Base-by-base conservation (phyloP, 106 monocot genomes). In the Dioscorea zingiberensis region DNA sequence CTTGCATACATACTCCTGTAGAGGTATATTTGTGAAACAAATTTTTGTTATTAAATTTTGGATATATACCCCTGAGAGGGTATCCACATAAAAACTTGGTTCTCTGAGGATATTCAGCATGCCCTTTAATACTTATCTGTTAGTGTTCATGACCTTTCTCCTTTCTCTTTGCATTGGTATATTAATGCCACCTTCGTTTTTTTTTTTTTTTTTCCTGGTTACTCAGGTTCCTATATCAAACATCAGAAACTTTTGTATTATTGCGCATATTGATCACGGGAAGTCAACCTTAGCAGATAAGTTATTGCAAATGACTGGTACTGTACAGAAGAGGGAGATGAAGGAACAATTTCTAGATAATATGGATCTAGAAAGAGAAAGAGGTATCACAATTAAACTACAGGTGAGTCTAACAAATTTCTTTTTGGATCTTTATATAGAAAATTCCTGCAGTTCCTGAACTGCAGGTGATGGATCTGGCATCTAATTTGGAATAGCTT, bases 251-350 rank as follows among this genome's bases (percentile, higher is more conserved):
- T 97, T 97, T 72, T 86, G 71, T 71, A 97, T 97, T 49, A 92
- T 97, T 73, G 97, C 97, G 15, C 91, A 97, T 54, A 97, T 97
- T 77, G 97, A 97, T 65, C 97, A 97, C 77, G 97, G 95, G 65
- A 92, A 97, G 73, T 97, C 97, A 54, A 97, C 97, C 15, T 74
- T 97, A 76, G 97, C 97, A 44, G 97, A 97, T 81, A 88, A 97
- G 66, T 69, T 97, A 28, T 60, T 92, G 44, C 83, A 97, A 60
- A 25, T 97, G 67, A 92, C 88, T 64, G 97, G 97, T 32, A 97
- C 97, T 2, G 88, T 97, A 48, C 97, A 76, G 56, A 85, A 76
- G 63, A 88, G 97, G 77, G 97, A 97, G 24, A 97, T 97, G 97
- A 97, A 97, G 79, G 91, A 92, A 59, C 97, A 97, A 71, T 97